Conservation (phyloP, 2,329 filamentous ascomycete genomes). For the Beauveria sp. region DNA sequence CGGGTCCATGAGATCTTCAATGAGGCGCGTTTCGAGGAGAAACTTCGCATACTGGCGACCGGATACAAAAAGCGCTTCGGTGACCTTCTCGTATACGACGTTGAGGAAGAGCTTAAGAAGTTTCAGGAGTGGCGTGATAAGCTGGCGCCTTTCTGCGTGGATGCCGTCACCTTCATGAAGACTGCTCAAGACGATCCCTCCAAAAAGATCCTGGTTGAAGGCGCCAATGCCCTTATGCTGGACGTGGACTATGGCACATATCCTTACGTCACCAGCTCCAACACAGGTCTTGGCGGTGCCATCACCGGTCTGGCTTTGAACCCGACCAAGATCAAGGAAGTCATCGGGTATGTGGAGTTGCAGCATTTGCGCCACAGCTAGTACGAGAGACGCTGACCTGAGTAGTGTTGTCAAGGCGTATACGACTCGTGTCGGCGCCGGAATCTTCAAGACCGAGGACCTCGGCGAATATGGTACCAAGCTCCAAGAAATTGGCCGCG, state of each 20-base stretch:
- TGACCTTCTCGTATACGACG: constrained; percentile 55
- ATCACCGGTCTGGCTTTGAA: constrained; percentile 56
- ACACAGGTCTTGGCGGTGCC: constrained; percentile 35
- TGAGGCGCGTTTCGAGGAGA: constrained; percentile 56
- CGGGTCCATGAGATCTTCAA: constrained; percentile 62
- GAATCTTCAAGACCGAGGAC: constrained; percentile 61
- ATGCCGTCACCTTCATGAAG: constrained; percentile 58
- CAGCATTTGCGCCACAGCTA: background rate
- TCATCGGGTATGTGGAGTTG: constrained; percentile 38
- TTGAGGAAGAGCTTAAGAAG: constrained; percentile 59
- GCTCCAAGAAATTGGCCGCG: constrained; percentile 39
- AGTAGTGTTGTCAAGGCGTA: constrained; percentile 1
- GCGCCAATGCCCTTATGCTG: constrained; percentile 54
- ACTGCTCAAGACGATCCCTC: constrained; percentile 47
- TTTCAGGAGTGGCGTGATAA: constrained; percentile 52
- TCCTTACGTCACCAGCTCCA: constrained; percentile 15
- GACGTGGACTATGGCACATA: constrained; percentile 49
- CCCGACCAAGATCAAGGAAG: constrained; percentile 50
- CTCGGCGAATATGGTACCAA: constrained; percentile 35
- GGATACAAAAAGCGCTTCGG: constrained; percentile 62
- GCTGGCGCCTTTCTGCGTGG: constrained; percentile 55
- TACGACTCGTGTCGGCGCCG: constrained; percentile 54
- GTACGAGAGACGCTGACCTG: background rate
- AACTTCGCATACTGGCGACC: constrained; percentile 52
- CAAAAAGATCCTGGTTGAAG: constrained; percentile 59